Evolutionary conservation across 116 monocot genomes (phyloP).

Genomic region (Zostera marina): DNA sequence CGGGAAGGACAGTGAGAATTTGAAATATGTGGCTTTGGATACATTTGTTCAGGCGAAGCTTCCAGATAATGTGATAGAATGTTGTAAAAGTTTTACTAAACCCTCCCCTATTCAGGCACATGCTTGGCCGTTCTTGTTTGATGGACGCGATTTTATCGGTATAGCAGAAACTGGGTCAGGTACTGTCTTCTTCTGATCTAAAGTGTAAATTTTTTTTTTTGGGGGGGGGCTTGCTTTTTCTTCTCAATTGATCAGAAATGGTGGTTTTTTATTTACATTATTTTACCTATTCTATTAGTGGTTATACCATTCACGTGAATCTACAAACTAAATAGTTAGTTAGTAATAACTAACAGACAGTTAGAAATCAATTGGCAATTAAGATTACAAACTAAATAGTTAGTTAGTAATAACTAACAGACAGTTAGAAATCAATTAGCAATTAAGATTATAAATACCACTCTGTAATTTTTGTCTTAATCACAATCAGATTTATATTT

Average conservation of each 20-base stretch:
- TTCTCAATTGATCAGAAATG: not conserved
- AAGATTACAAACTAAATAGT: too few species aligned
- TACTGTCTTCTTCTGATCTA: slow-evolving; percentile 6
- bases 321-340: too few species aligned
- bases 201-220: not conserved
- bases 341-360: too few species aligned
- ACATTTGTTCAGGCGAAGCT: slow-evolving; percentile 53
- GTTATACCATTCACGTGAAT: too few species aligned
- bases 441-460: too few species aligned
- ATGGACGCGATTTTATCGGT: slow-evolving; percentile 84
- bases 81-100: slow-evolving; percentile 63
- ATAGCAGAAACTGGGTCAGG: slow-evolving; percentile 97
- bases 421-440: too few species aligned
- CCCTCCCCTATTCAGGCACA: slow-evolving; percentile 93
- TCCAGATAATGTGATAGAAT: slow-evolving; percentile 50
- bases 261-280: too few species aligned
- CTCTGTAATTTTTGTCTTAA: too few species aligned
- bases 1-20: slow-evolving; percentile 31
- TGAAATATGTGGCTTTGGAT: slow-evolving; percentile 52
- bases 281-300: too few species aligned
- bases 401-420: too few species aligned
- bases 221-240: not conserved
- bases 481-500: too few species aligned
- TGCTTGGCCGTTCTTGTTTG: slow-evolving; percentile 83
- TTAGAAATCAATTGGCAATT: too few species aligned